These are phyloP conservation scores for Aspergillus sclerotialis DNA, from an alignment of 2,329 filamentous ascomycete genomes.

Conservation along the genomic window DNA sequence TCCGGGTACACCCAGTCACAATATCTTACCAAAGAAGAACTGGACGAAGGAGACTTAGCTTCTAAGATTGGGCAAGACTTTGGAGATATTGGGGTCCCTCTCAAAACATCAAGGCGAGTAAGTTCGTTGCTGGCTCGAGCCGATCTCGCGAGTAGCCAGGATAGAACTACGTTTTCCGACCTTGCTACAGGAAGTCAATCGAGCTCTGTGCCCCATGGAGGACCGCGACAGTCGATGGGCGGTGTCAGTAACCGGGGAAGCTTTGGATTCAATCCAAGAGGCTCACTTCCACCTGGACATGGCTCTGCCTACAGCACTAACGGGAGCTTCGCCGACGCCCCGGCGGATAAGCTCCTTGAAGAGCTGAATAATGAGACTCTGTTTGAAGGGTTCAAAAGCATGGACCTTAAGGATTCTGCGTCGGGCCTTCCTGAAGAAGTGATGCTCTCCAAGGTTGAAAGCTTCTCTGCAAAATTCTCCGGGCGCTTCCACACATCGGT, in stretches of 20 bases:
- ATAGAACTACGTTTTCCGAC: slow-evolving; percentile 72
- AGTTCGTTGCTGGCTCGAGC: slow-evolving; percentile 86
- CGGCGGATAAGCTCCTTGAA: slow-evolving; percentile 63
- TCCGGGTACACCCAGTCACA: slow-evolving; percentile 33
- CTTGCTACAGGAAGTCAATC: slow-evolving; percentile 46
- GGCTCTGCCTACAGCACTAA: slow-evolving; percentile 42
- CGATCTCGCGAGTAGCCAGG: slow-evolving; percentile 78
- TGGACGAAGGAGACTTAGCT: slow-evolving; percentile 55
- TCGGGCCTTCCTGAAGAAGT: slow-evolving; percentile 67
- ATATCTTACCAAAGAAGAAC: slow-evolving; percentile 45
- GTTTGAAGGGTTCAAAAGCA: slow-evolving; percentile 63
- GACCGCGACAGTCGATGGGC: slow-evolving; percentile 65
- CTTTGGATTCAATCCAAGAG: slow-evolving; percentile 46
- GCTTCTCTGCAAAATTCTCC: slow-evolving; percentile 51
- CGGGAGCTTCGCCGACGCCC: slow-evolving; percentile 60
- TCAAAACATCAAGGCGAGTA: slow-evolving; percentile 66
- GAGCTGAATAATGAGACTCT: slow-evolving; percentile 56
- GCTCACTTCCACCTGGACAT: slow-evolving; percentile 48
- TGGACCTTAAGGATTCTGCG: slow-evolving; percentile 66
- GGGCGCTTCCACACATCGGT: slow-evolving; percentile 21
- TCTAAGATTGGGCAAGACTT: slow-evolving; percentile 66
- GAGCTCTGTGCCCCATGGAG: slow-evolving; percentile 32
- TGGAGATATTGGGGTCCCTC: slow-evolving; percentile 46
- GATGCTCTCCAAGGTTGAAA: slow-evolving; percentile 64
- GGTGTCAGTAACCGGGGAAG: slow-evolving; percentile 59